Conservation (phyloP, 768 basidiomycete genomes). For the Termitomyces eurrhizus region DNA sequence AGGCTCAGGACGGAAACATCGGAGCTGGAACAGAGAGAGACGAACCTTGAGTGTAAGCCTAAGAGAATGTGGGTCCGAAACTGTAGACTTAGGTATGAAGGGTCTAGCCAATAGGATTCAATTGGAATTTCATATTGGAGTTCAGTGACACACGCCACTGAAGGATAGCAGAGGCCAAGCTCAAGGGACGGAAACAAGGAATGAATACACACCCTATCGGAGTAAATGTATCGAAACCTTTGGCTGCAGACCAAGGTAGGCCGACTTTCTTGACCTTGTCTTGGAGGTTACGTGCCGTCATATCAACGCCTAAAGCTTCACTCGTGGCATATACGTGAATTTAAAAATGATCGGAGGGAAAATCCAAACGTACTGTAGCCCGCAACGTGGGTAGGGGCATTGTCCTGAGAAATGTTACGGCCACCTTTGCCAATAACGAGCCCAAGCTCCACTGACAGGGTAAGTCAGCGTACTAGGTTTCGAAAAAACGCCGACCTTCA, state of each 20-base stretch:
- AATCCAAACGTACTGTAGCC: slow-evolving; percentile 71
- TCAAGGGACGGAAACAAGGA: neutral
- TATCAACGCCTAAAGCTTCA: slow-evolving; percentile 88
- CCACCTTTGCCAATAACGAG: slow-evolving; percentile 91
- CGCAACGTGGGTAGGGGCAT: slow-evolving; percentile 77
- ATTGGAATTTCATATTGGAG: neutral
- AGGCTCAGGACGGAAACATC: neutral
- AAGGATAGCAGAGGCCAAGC: neutral
- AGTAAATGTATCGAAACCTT: slow-evolving; percentile 96
- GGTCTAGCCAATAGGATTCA: slow-evolving; percentile 36
- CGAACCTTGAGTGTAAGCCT: slow-evolving; percentile 70
- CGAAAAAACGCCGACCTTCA: slow-evolving; percentile 57
- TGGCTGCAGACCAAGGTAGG: slow-evolving; percentile 95
- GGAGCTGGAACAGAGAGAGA: neutral
- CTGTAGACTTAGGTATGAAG: slow-evolving; percentile 73
- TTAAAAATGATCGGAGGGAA: neutral
- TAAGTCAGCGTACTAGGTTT: neutral
- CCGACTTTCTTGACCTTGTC: slow-evolving; percentile 89
- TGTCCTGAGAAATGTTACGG: slow-evolving; percentile 69
- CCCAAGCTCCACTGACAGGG: slow-evolving; percentile 80
- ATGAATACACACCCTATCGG: slow-evolving; percentile 66
- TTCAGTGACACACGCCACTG: neutral
- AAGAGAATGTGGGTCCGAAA: slow-evolving; percentile 74
- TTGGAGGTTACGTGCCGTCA: slow-evolving; percentile 96
- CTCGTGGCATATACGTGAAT: slow-evolving; percentile 8